Evolutionary conservation across 2,329 filamentous ascomycete species (phyloP).

Genomic region (Pyrenochaeta sp.): DNA sequence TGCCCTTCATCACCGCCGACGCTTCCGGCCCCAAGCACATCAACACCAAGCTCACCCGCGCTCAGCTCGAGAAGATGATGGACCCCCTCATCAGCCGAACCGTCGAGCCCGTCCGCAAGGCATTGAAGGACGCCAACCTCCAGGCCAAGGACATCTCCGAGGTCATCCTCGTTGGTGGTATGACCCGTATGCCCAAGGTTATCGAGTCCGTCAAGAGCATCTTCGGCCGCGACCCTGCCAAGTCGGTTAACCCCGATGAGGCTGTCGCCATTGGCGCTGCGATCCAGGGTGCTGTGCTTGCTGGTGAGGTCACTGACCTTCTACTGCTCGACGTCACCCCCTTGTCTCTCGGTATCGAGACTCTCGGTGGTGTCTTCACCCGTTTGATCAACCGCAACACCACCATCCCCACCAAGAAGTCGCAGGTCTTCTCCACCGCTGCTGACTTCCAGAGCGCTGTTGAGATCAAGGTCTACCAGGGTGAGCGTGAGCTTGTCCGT

Average conservation of each 20-base stretch:
- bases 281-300: conserved; percentile 95
- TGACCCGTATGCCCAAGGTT: conserved; percentile 99
- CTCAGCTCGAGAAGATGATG: conserved; percentile 92
- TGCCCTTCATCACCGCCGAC: conserved; percentile 98
- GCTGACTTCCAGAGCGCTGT: conserved; percentile 98
- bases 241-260: conserved; percentile 98
- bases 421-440: conserved; percentile 95
- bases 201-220: conserved; percentile 94
- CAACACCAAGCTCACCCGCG: conserved; percentile 90
- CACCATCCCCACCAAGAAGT: conserved; percentile 99
- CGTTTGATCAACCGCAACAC: conserved; percentile 99
- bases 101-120: conserved; percentile 93
- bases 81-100: conserved; percentile 88
- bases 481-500: conserved; percentile 97
- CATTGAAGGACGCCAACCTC: conserved; percentile 92
- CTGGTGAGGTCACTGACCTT: conserved; percentile 95
- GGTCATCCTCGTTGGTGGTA: conserved; percentile 97
- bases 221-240: conserved; percentile 94
- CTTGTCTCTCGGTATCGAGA: conserved; percentile 97
- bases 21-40: conserved; percentile 97
- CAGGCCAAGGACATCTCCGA: conserved; percentile 95
- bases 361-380: conserved; percentile 96
- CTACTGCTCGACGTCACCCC: conserved; percentile 95
- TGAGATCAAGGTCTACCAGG: conserved; percentile 99
- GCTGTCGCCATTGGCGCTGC: conserved; percentile 97